Percentiles rank a stretch among this genome's conserved stretches.
Conservation (phyloP, 1,284 basidiomycete genomes). For the Abortiporus biennis region DNA sequence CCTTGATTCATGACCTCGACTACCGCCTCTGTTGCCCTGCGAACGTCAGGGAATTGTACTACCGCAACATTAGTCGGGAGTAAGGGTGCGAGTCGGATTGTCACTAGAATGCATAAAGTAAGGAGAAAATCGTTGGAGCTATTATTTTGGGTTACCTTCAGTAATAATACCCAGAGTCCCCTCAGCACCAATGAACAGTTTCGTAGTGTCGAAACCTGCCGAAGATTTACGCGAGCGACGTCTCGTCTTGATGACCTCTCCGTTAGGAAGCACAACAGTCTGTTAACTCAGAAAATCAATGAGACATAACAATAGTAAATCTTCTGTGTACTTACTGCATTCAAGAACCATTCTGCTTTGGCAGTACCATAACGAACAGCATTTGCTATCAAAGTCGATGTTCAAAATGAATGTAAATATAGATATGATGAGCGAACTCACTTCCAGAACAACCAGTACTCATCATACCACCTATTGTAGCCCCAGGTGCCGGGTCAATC, state of each 20-base stretch:
- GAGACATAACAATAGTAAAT: neutral
- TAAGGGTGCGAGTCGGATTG: constrained; percentile 74
- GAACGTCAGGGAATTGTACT: constrained; percentile 63
- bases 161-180: constrained; percentile 92
- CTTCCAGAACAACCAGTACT: constrained; percentile 80
- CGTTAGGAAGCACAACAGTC: constrained; percentile 87
- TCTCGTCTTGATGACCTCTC: constrained; percentile 92
- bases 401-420: neutral
- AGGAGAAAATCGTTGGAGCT: constrained; percentile 9
- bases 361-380: constrained; percentile 64
- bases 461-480: constrained; percentile 91
- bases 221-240: constrained; percentile 83
- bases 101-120: constrained; percentile 39
- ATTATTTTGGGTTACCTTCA: constrained; percentile 56
- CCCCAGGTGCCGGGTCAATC: constrained; percentile 75
- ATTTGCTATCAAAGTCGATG: constrained; percentile 34
- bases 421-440: constrained; percentile 27
- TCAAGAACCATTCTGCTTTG: constrained; percentile 52
- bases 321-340: constrained; percentile 43
- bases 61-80: constrained; percentile 73
- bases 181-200: constrained; percentile 92
- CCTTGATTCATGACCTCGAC: constrained; percentile 71
- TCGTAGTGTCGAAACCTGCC: constrained; percentile 88
- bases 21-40: constrained; percentile 67
- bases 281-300: constrained; percentile 21